Evolutionary conservation across 2,329 filamentous ascomycete genomes (phyloP).

Genomic region (Exophiala mesophila): DNA sequence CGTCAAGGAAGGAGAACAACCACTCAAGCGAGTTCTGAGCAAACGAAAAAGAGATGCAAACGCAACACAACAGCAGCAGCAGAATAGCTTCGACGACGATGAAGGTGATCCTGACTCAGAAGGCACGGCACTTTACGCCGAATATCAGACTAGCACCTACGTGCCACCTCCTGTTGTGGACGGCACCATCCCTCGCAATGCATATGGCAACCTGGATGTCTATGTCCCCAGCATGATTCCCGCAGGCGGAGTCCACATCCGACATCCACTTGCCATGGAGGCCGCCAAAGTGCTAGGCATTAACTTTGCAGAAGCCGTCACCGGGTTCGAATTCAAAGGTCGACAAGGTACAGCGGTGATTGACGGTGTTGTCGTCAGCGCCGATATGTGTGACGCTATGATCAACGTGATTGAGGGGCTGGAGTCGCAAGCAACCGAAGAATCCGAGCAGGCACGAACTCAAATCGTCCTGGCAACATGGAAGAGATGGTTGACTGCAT

Average conservation of each 20-base stretch:
- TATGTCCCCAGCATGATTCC: conserved; percentile 63
- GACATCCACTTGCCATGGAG: conserved; percentile 51
- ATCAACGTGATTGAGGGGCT: conserved; percentile 64
- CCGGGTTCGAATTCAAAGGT: conserved; percentile 82
- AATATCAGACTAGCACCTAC: conserved; percentile 65
- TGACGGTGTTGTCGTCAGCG: conserved; percentile 70
- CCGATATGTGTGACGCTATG: conserved; percentile 67
- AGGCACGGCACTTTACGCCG: conserved; percentile 57
- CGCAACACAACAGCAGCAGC: conserved; percentile 29
- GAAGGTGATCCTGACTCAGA: conserved; percentile 42
- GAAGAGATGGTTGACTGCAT: conserved; percentile 56
- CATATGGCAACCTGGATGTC: conserved; percentile 59
- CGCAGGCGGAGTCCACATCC: conserved; percentile 54
- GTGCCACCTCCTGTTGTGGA: conserved; percentile 68
- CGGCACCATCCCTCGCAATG: conserved; percentile 63
- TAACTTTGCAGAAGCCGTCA: conserved; percentile 85
- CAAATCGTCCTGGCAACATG: conserved; percentile 51
- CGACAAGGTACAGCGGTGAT: conserved; percentile 80
- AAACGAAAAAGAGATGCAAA: conserved; percentile 35
- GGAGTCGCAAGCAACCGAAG: conserved; percentile 59
- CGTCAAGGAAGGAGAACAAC: conserved; percentile 72
- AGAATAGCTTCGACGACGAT: conserved; percentile 26
- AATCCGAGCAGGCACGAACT: conserved; percentile 53
- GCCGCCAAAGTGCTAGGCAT: conserved; percentile 64
- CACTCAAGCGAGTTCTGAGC: conserved; percentile 66